A percentile compares a stretch with the other conserved stretches of the same genome.
phyloP scores from a whole-genome alignment of 768 basidiomycete species.

The Termitomyces sp. region DNA sequence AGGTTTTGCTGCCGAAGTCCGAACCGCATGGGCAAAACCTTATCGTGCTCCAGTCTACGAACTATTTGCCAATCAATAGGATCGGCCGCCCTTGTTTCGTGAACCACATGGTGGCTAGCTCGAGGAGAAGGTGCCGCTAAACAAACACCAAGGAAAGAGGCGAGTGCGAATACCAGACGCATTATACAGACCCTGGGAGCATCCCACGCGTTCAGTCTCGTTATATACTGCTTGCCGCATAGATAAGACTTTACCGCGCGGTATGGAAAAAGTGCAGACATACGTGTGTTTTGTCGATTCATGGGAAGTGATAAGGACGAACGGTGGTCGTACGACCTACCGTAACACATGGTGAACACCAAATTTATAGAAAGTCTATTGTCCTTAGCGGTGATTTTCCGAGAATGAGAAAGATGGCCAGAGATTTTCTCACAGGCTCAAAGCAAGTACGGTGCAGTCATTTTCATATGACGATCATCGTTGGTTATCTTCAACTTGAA shows the following conservation, averaged over 20 bases:
- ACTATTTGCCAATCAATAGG: constrained; percentile 22
- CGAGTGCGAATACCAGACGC: neutral
- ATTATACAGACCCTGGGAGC: neutral
- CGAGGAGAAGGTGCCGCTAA: constrained; percentile 19
- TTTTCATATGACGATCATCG: neutral
- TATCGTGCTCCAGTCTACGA: constrained; percentile 20
- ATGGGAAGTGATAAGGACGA: neutral
- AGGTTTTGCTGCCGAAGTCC: constrained; percentile 46
- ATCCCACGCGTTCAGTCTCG: neutral
- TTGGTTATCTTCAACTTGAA: neutral
- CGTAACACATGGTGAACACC: neutral
- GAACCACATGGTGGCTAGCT: constrained; percentile 22
- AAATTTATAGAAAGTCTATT: neutral
- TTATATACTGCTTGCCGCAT: neutral
- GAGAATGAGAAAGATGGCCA: neutral
- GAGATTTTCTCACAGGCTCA: neutral
- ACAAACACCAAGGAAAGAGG: constrained; percentile 13
- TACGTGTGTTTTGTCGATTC: neutral
- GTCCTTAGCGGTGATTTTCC: neutral
- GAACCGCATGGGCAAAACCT: constrained; percentile 43
- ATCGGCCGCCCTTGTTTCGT: constrained; percentile 24
- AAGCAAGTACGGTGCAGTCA: no score
- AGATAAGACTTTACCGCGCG: neutral
- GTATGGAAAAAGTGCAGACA: neutral
- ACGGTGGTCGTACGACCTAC: neutral